Base-by-base conservation (phyloP, 2,329 filamentous ascomycete genomes). In the Penicillium sp. region DNA sequence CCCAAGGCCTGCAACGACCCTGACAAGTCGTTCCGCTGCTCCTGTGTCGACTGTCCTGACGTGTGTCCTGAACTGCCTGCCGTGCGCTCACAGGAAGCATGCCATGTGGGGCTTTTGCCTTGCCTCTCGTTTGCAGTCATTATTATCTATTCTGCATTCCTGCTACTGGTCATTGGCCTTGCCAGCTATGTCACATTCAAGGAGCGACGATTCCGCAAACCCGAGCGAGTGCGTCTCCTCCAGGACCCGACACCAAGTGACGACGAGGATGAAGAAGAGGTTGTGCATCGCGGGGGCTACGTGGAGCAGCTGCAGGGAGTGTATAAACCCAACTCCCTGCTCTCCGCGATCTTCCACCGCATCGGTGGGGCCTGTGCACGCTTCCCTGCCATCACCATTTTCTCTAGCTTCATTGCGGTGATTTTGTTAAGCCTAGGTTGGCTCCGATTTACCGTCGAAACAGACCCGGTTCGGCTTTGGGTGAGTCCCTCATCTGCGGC, bases 41-140 rank as follows among this genome's bases (percentile, higher is more conserved):
- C 92, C 46, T 99, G 94, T 64, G 86, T 97, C 35, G 94, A 99
- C 69, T 99, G 94, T 63, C 89, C 88, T 0, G 85, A 82, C 1
- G 87, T 94, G 2, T 99, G 94, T 65, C 89, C 92, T 0, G 83
- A 85, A 61, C 80, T 99, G 16, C 89, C 91, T 0, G 84, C 84
- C 3, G 82, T 97, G n/a, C 77, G 85, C 48, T 77, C 87, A 48
- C 76, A 79, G 2, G 80, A 85, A 46, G 81, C 85, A 24, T 99
- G 94, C 71, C 83, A 87, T 60, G 91, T 99, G 36, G 94, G 94
- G 40, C 73, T 86, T 6, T 76, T 99, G n/a, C 92, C 92, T 0
- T 99, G 95, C 65, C 77, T 99, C 35, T 96, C 92, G 0, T 97
- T 99, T 69, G 87, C 88, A 0, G 90, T 95, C 40, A 89, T 99